phyloP scores from a whole-genome alignment of 345 rosid genomes.

The Tarenaya hassleriana region DNA sequence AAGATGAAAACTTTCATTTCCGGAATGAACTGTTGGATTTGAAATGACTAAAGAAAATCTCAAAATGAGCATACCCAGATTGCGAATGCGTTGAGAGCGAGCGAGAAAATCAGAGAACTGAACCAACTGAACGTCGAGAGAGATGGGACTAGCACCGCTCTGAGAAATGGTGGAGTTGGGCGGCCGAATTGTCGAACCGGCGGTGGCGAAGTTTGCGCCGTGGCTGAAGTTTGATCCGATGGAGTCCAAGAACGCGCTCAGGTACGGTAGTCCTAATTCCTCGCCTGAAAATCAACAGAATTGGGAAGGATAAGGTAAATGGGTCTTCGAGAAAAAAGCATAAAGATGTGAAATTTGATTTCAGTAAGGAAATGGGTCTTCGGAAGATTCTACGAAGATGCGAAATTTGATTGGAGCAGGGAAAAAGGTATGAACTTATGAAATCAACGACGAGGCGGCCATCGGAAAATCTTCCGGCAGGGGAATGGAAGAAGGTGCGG shows the following conservation, averaged over 20 bases:
- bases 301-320: background rate
- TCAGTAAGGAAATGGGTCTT: background rate
- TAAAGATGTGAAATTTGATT: slow-evolving; percentile 1
- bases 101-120: slow-evolving; percentile 49
- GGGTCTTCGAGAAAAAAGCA: background rate
- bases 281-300: slow-evolving; percentile 34
- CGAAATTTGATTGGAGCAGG: background rate
- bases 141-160: slow-evolving; percentile 63
- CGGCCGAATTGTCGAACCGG: slow-evolving; percentile 62
- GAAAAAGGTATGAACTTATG: slow-evolving; percentile 34
- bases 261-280: slow-evolving; percentile 41
- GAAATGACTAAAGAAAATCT: background rate
- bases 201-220: slow-evolving; percentile 81
- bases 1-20: slow-evolving; percentile 11
- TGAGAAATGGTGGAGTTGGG: slow-evolving; percentile 50
- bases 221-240: slow-evolving; percentile 69
- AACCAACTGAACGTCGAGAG: slow-evolving; percentile 53
- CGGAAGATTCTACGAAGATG: background rate
- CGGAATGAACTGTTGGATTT: no score
- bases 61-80: slow-evolving; percentile 35
- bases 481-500: slow-evolving; percentile 43
- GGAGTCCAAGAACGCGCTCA: slow-evolving; percentile 55
- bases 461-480: slow-evolving; percentile 59
- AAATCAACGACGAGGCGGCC: slow-evolving; percentile 66
- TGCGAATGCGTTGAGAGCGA: slow-evolving; percentile 34